phyloP scores from a whole-genome alignment of 1,284 basidiomycete species.

The Erythrobasidium hasegawianum region DNA sequence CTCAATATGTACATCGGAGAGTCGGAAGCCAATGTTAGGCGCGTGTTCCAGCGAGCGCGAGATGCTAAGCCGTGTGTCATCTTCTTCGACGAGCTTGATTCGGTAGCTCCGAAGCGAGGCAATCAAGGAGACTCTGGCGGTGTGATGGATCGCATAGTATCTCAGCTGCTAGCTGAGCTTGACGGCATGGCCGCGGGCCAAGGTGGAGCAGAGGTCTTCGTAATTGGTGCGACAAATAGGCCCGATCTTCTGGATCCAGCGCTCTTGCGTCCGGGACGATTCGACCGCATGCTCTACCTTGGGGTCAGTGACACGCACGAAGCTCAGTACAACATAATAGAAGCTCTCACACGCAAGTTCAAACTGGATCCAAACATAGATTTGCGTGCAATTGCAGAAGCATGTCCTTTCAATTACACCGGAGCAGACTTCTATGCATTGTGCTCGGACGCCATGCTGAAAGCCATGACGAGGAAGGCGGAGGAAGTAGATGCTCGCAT shows the following conservation, averaged over 20 bases:
- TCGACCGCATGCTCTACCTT: slow-evolving; percentile 95
- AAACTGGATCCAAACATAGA: slow-evolving; percentile 67
- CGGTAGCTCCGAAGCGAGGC: slow-evolving; percentile 53
- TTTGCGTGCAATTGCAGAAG: slow-evolving; percentile 64
- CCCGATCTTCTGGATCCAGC: slow-evolving; percentile 53
- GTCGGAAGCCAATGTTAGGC: slow-evolving; percentile 53
- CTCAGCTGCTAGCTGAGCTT: slow-evolving; percentile 52
- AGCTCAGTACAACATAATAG: slow-evolving; percentile 80
- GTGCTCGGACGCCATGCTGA: slow-evolving; percentile 92
- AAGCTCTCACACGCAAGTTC: slow-evolving; percentile 91
- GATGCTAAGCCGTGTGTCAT: slow-evolving; percentile 54
- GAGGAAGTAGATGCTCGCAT: slow-evolving; percentile 70
- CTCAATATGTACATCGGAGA: slow-evolving; percentile 55
- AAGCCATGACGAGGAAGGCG: slow-evolving; percentile 88
- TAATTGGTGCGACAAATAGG: slow-evolving; percentile 53
- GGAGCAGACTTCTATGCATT: slow-evolving; percentile 98
- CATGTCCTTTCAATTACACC: slow-evolving; percentile 88
- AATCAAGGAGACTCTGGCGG: slow-evolving; percentile 54
- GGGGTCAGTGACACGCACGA: slow-evolving; percentile 84
- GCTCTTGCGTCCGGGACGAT: slow-evolving; percentile 57
- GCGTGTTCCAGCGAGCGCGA: slow-evolving; percentile 52
- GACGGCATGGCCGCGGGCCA: slow-evolving; percentile 51
- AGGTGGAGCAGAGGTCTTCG: slow-evolving; percentile 52
- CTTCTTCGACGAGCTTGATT: slow-evolving; percentile 54
- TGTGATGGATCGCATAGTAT: slow-evolving; percentile 54